phyloP scores from a whole-genome alignment of 805 yeast species.

The Candida dajiaensis region DNA sequence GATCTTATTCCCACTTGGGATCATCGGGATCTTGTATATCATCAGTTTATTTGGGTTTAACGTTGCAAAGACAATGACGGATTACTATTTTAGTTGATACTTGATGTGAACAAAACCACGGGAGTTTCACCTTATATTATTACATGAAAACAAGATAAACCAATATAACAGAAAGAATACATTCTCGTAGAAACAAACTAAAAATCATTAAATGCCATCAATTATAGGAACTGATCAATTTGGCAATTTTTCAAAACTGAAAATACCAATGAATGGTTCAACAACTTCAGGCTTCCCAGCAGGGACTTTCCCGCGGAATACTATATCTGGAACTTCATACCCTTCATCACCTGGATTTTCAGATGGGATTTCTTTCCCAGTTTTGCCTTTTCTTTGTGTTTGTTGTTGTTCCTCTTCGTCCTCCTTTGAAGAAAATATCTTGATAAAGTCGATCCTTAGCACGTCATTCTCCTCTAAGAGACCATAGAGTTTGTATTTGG shows the following conservation, averaged over 20 bases:
- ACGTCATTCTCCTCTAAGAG: conserved; percentile 40
- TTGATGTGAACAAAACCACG: no score
- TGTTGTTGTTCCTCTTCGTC: conserved; percentile 4
- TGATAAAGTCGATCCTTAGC: conserved; percentile 46
- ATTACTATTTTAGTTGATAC: conserved; percentile 16
- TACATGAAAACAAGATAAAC: neutral
- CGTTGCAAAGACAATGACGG: conserved; percentile 61
- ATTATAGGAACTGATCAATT: neutral
- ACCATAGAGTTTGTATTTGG: conserved; percentile 44
- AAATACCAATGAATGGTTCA: conserved; percentile 51
- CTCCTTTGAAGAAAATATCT: conserved; percentile 29
- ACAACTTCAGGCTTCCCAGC: conserved; percentile 46
- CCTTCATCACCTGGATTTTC: conserved; percentile 31
- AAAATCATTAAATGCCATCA: neutral
- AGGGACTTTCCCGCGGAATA: conserved; percentile 47
- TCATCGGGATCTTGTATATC: conserved; percentile 52
- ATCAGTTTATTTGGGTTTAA: conserved; percentile 63
- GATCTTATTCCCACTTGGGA: conserved; percentile 58
- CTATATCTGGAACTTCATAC: conserved; percentile 39
- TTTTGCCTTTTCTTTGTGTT: conserved; percentile 2
- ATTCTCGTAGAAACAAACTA: neutral
- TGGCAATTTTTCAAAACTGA: conserved; percentile 37
- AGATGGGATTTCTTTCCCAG: conserved; percentile 12
- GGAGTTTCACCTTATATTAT: no score
- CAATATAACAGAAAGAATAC: neutral